Base-by-base conservation (phyloP, 768 basidiomycete genomes). In the Phanerochaete carnosa region DNA sequence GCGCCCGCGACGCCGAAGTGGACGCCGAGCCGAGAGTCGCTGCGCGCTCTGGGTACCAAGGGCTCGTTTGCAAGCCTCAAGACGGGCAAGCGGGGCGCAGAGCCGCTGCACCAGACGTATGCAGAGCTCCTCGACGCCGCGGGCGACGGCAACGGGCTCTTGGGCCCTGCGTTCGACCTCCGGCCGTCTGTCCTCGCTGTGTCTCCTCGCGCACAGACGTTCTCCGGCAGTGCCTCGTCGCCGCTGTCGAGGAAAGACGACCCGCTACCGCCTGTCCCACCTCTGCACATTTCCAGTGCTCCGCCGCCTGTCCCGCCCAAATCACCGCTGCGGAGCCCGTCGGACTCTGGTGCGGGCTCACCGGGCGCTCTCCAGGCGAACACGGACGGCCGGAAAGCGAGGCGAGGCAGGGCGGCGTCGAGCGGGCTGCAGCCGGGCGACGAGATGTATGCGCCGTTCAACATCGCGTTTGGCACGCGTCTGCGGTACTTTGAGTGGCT, bases 401-500 rank as follows among this genome's bases (percentile, higher is more conserved):
- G 35, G 57, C 4, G 37, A 7, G 43, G 54, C n/a, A 9, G 16
- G 54, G 22, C 32, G 28, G 11, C n/a, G n/a, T 1, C 15, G 56
- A 45, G 16, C 29, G 39, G 58, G 51, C n/a, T 53, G 16, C 15
- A 28, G 12, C 53, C 29, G 25, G 45, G 45, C 23, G 33, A 47
- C 30, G 81, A 83, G 13, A 82, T 81, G 51, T 77, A 78, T 29
- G 79, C 88, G 3, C 88, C 90, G 0, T 92, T 92, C 68, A 89
- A 88, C 67, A 76, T 86, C 65, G 90, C 90, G 12, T 91, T 92
- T 66, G 75, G 77, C 0, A 82, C 74, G 37, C 68, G 66, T 65
- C 72, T 58, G 65, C 75, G 49, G 1, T 90, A 82, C 67, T 92
- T 92, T 64, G 83, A 81, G 22, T 92, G 90, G 90, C 75, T 92